Evolutionary conservation across 2,329 filamentous ascomycete species (phyloP).

Genomic region (Fusarium coffeatum): DNA sequence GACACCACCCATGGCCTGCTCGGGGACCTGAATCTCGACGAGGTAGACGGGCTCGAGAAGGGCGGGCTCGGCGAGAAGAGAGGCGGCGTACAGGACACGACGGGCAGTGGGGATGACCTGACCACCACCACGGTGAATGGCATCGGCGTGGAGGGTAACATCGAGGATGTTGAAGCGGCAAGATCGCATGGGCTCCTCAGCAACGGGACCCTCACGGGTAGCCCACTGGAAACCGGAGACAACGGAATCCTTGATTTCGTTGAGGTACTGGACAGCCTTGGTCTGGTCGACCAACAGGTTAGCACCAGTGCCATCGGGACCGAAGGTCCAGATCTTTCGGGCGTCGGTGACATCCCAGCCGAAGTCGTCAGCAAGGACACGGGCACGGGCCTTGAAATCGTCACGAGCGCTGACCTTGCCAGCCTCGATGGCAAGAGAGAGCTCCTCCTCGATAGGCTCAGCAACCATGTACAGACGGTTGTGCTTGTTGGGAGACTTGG

Average conservation of each 20-base stretch:
- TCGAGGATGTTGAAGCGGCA: slow-evolving; percentile 99
- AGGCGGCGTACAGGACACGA: slow-evolving; percentile 95
- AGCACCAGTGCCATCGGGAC: slow-evolving; percentile 95
- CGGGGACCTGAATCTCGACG: slow-evolving; percentile 98
- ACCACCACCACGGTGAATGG: slow-evolving; percentile 99
- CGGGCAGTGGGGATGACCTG: slow-evolving; percentile 98
- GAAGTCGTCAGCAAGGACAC: slow-evolving; percentile 94
- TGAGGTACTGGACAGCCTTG: slow-evolving; percentile 99
- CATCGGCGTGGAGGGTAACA: slow-evolving; percentile 99
- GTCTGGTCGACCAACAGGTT: slow-evolving; percentile 99
- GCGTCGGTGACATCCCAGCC: slow-evolving; percentile 99
- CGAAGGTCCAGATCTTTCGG: slow-evolving; percentile 99
- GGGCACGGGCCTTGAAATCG: slow-evolving; percentile 98
- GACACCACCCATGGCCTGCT: slow-evolving; percentile 99
- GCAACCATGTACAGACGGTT: slow-evolving; percentile 99
- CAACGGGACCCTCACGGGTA: slow-evolving; percentile 94
- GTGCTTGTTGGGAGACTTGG: slow-evolving; percentile 99
- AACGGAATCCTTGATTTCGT: slow-evolving; percentile 99
- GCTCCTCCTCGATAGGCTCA: slow-evolving; percentile 90
- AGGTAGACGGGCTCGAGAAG: slow-evolving; percentile 98
- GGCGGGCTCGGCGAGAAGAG: slow-evolving; percentile 89
- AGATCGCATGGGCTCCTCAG: slow-evolving; percentile 97
- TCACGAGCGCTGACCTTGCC: slow-evolving; percentile 96
- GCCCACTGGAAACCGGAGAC: slow-evolving; percentile 99
- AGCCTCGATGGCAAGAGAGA: slow-evolving; percentile 86